Evolutionary conservation across 2,329 filamentous ascomycete genomes (phyloP).

Genomic region (Fusarium albosuccineum): DNA sequence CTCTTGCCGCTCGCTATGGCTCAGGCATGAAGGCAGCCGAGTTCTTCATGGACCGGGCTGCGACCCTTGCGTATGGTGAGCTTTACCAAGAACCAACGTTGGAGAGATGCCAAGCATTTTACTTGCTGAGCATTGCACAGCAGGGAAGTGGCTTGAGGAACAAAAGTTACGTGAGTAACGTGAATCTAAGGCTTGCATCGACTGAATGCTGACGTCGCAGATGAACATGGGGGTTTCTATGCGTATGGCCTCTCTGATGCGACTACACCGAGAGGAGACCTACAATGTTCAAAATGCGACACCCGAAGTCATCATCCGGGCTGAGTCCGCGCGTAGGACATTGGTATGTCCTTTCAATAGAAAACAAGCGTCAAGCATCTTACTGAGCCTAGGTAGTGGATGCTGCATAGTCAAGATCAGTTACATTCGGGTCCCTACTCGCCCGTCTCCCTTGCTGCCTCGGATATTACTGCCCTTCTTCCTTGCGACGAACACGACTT

Average conservation of each 20-base stretch:
- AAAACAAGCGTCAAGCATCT: not conserved
- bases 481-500: conserved; percentile 68
- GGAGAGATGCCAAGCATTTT: conserved; percentile 70
- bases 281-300: conserved; percentile 60
- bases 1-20: conserved; percentile 62
- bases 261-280: conserved; percentile 68
- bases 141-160: conserved; percentile 68
- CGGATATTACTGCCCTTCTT: conserved; percentile 67
- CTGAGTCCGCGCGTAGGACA: conserved; percentile 69
- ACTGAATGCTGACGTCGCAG: conserved; percentile 45
- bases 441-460: conserved; percentile 63
- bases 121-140: conserved; percentile 69
- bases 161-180: conserved; percentile 63
- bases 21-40: conserved; percentile 65
- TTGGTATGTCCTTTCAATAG: conserved; percentile 56
- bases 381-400: conserved; percentile 59
- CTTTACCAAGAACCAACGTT: conserved; percentile 66
- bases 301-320: conserved; percentile 60
- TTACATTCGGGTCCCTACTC: conserved; percentile 66
- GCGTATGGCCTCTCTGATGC: conserved; percentile 67
- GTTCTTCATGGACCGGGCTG: conserved; percentile 65
- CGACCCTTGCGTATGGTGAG: conserved; percentile 61
- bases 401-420: conserved; percentile 70
- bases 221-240: conserved; percentile 70
- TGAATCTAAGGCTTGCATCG: not conserved